phyloP scores from a whole-genome alignment of 177 flowering plant species.

The Vitis hybrid region DNA sequence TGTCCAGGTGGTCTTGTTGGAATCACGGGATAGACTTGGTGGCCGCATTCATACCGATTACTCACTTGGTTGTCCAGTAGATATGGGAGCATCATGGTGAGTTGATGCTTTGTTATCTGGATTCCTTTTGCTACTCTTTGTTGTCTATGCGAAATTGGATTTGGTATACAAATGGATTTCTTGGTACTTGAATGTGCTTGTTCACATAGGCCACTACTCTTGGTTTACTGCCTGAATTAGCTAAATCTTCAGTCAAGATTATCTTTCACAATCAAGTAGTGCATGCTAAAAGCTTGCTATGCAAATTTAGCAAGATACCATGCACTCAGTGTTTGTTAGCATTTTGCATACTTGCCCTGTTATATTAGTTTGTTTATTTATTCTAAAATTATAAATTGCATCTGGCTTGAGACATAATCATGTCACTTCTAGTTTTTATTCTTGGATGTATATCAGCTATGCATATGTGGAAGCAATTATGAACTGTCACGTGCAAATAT shows the following conservation, averaged over 20 bases:
- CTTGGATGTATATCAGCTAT: not conserved
- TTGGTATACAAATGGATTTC: not conserved
- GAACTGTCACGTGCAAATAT: not conserved
- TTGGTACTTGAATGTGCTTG: too few relatives aligned
- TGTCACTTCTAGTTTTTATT: not conserved
- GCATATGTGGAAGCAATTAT: not conserved
- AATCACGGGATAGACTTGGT: constrained; percentile 88
- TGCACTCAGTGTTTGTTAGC: too few relatives aligned
- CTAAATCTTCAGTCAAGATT: too few relatives aligned
- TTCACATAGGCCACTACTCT: too few relatives aligned
- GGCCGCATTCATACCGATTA: constrained; percentile 93
- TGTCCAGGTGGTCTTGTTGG: constrained; percentile 71
- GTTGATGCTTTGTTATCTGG: constrained; percentile 12
- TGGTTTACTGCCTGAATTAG: too few relatives aligned
- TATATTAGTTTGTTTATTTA: not conserved
- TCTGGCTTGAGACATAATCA: too few relatives aligned
- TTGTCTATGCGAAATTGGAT: not conserved
- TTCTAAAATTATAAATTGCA: not conserved
- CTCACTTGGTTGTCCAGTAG: constrained; percentile 91
- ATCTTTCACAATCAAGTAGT: too few relatives aligned
- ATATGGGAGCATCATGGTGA: constrained; percentile 97
- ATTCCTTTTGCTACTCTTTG: not conserved
- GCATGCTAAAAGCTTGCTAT: too few relatives aligned
- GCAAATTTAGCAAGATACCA: too few relatives aligned
- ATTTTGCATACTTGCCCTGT: too few relatives aligned